phyloP scores from a whole-genome alignment of 768 basidiomycete species.

The Podaxis rugospora region DNA sequence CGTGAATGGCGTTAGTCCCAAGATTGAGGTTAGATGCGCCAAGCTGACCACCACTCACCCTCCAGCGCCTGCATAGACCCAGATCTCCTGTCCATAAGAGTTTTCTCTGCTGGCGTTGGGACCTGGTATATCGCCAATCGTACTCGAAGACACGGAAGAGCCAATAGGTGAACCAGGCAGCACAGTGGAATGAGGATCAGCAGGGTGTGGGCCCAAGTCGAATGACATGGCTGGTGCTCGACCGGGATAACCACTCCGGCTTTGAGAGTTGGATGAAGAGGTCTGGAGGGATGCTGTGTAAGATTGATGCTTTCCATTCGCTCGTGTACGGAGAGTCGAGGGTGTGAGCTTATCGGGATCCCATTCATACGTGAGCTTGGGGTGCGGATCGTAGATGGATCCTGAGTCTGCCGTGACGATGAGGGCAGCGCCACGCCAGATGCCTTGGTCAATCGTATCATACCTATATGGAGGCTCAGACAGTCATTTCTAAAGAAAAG shows the following conservation, averaged over 20 bases:
- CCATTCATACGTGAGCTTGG: slow-evolving; percentile 68
- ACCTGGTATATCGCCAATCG: slow-evolving; percentile 17
- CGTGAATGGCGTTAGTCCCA: background rate
- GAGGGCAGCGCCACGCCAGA: slow-evolving; percentile 88
- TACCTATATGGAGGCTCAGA: slow-evolving; percentile 42
- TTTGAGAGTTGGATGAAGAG: background rate
- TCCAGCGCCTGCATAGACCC: slow-evolving; percentile 54
- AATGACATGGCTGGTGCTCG: slow-evolving; percentile 26
- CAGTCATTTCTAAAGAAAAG: background rate
- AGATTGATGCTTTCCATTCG: slow-evolving; percentile 3
- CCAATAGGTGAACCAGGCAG: slow-evolving; percentile 23
- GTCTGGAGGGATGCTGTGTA: slow-evolving; percentile 8
- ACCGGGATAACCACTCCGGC: background rate
- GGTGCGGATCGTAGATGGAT: slow-evolving; percentile 73
- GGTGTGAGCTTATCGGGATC: slow-evolving; percentile 46
- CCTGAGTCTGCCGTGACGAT: slow-evolving; percentile 84
- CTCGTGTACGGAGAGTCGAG: slow-evolving; percentile 9
- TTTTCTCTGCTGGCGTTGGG: slow-evolving; percentile 35
- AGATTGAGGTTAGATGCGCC: background rate
- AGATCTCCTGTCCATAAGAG: slow-evolving; percentile 65
- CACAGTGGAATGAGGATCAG: slow-evolving; percentile 59
- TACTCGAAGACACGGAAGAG: slow-evolving; percentile 9
- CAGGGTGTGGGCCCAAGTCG: slow-evolving; percentile 69
- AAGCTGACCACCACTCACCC: slow-evolving; percentile 35
- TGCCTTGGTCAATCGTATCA: slow-evolving; percentile 76